phyloP scores from a whole-genome alignment of 2,329 filamentous ascomycete species.

The Pyricularia sp. region DNA sequence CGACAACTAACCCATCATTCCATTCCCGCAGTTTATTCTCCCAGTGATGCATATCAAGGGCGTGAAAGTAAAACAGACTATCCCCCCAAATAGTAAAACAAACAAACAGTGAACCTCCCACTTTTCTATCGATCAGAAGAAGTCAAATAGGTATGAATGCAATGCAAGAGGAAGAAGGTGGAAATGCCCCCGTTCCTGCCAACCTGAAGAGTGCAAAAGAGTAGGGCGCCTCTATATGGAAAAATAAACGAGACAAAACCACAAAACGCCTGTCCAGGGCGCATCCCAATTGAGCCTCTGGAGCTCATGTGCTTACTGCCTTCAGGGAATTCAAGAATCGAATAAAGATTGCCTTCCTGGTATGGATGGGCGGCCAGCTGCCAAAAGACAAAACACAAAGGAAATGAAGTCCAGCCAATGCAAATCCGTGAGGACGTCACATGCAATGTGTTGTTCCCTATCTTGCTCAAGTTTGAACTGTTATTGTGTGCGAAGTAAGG shows the following conservation, averaged over 20 bases:
- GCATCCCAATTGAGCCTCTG: neutral
- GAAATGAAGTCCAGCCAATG: neutral
- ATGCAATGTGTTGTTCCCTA: neutral
- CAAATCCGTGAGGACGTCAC: neutral
- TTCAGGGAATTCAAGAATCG: neutral
- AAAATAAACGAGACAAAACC: neutral
- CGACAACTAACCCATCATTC: neutral
- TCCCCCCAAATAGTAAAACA: neutral
- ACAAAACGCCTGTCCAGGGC: neutral
- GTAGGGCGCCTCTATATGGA: neutral
- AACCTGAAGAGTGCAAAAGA: neutral
- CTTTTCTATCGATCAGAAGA: neutral
- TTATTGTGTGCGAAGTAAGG: neutral
- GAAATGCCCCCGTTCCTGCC: neutral
- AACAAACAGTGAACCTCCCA: neutral
- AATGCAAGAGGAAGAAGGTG: conserved; percentile 20
- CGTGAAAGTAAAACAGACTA: neutral
- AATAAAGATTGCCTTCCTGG: neutral
- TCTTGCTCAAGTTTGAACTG: neutral
- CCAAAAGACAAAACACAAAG: neutral
- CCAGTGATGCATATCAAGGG: neutral
- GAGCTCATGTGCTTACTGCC: neutral
- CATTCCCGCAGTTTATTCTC: neutral
- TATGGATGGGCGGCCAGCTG: neutral
- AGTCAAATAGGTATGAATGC: conserved; percentile 7